Conservation (phyloP, 352 stramenopile species). For the Phytophthora hybrid region DNA sequence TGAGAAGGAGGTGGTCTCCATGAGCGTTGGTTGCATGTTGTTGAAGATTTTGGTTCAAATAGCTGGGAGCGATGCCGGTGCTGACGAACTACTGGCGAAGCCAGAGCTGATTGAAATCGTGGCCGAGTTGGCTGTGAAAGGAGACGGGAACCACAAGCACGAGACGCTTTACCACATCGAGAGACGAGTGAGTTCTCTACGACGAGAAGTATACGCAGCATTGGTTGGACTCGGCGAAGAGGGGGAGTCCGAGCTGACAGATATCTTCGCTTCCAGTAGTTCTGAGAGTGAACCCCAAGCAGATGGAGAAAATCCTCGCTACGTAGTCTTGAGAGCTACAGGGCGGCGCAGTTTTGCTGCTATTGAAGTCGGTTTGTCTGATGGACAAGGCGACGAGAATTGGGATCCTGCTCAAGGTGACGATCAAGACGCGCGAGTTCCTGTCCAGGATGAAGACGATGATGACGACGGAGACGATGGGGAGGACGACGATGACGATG, state of each 20-base stretch:
- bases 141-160: conserved; percentile 40
- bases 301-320: neutral
- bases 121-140: conserved; percentile 12
- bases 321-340: neutral
- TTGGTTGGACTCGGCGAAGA: conserved; percentile 48
- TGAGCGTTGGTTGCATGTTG: conserved; percentile 28
- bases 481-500: conserved; percentile 23
- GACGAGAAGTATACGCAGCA: conserved; percentile 56
- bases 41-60: conserved; percentile 37
- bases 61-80: conserved; percentile 13
- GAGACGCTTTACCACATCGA: conserved; percentile 49
- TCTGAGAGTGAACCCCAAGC: neutral
- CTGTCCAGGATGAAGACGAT: conserved; percentile 9
- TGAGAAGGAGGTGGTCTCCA: conserved; percentile 6
- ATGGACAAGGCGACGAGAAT: conserved; percentile 12
- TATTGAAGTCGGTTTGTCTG: neutral
- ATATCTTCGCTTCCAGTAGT: conserved; percentile 3
- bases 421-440: conserved; percentile 13
- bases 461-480: conserved; percentile 15
- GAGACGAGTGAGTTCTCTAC: conserved; percentile 47
- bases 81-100: conserved; percentile 25
- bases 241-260: conserved; percentile 37
- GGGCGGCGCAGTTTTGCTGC: conserved; percentile 8
- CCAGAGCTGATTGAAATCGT: conserved; percentile 25
- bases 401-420: conserved; percentile 24